Evolutionary conservation across 1,284 basidiomycete species (phyloP).

Genomic region (Cutaneotrichosporon mucoides): DNA sequence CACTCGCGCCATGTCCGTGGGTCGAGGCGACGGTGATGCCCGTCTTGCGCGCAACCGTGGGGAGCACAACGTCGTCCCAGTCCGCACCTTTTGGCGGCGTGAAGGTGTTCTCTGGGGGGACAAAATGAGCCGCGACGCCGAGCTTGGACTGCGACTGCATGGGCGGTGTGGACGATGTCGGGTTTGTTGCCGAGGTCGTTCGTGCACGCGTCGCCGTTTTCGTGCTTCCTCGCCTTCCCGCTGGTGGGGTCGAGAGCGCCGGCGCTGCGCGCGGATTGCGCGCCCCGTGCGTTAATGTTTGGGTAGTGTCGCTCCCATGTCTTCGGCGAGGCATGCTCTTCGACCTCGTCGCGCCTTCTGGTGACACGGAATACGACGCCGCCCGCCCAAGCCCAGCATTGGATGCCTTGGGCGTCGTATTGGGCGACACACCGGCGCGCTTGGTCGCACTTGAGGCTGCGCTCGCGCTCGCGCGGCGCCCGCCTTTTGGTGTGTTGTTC

Average conservation of each 20-base stretch:
- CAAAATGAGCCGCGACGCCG: constrained; percentile 43
- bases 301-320: constrained; percentile 2
- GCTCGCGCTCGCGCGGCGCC: no score
- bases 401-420: neutral
- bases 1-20: neutral
- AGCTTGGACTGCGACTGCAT: neutral
- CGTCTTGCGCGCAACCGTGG: constrained; percentile 75
- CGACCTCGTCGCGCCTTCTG: neutral
- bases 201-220: no score
- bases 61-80: constrained; percentile 57
- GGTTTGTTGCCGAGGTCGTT: neutral
- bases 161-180: neutral
- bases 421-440: neutral
- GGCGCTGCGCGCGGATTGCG: neutral
- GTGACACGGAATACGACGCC: neutral
- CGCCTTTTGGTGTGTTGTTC: neutral
- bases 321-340: neutral
- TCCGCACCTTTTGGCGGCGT: constrained; percentile 46
- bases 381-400: neutral
- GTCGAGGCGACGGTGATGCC: constrained; percentile 46
- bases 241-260: neutral
- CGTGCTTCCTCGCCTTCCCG: no score
- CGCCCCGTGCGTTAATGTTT: neutral
- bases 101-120: constrained; percentile 39
- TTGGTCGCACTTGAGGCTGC: no score